phyloP scores from a whole-genome alignment of 148 eudicot genomes.

The Persicaria tinctoria region DNA sequence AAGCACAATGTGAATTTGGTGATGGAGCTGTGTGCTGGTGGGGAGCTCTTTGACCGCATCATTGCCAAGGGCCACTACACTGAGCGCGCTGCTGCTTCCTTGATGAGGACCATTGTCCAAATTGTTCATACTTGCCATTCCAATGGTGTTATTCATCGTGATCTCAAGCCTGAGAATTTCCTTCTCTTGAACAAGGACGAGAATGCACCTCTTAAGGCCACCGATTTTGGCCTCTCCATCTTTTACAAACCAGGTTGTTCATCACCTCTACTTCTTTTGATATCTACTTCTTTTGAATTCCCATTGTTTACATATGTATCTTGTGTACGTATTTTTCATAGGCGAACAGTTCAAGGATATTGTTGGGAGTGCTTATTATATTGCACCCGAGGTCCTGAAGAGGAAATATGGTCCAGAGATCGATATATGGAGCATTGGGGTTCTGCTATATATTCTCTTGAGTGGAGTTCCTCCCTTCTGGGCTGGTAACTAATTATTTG shows the following conservation, averaged over 20 bases:
- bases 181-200: conserved; percentile 70
- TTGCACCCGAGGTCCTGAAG: conserved; percentile 59
- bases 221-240: conserved; percentile 87
- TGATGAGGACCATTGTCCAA: conserved; percentile 85
- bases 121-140: conserved; percentile 87
- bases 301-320: neutral
- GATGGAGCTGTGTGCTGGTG: conserved; percentile 95
- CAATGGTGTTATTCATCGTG: conserved; percentile 90
- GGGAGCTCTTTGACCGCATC: conserved; percentile 86
- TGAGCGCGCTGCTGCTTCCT: conserved; percentile 76
- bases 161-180: conserved; percentile 90
- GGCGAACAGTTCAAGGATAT: conserved; percentile 63
- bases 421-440: conserved; percentile 59
- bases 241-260: conserved; percentile 70
- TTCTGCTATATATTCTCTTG: conserved; percentile 44
- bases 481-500: conserved; percentile 35
- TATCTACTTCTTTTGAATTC: neutral
- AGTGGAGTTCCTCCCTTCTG: conserved; percentile 62
- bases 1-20: conserved; percentile 84
- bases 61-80: conserved; percentile 87
- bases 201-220: conserved; percentile 72
- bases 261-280: neutral
- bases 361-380: conserved; percentile 63
- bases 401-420: conserved; percentile 57
- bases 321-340: conserved; percentile 15